A percentile compares a stretch with the other conserved stretches of the same genome.
These are phyloP conservation scores for Ascochyta rabiei DNA, from an alignment of 2,329 filamentous ascomycete species.

Conservation along the genomic window DNA sequence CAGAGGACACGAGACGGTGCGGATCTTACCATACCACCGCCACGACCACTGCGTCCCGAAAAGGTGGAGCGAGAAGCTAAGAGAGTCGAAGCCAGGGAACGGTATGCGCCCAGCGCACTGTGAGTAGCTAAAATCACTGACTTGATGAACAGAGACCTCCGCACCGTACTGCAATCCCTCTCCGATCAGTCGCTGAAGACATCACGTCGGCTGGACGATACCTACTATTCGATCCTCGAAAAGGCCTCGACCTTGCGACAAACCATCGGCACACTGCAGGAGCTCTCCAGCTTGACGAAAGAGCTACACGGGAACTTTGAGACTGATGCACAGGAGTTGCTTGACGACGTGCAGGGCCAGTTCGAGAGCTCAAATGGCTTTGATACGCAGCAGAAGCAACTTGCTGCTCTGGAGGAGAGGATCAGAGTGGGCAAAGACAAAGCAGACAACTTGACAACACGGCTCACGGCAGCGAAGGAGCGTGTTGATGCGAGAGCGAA, in stretches of 20 bases:
- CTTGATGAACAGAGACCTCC: constrained; percentile 45
- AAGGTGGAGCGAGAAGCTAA: constrained; percentile 49
- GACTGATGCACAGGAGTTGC: constrained; percentile 63
- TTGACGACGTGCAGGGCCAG: constrained; percentile 65
- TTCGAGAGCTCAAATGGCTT: constrained; percentile 68
- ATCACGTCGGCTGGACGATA: constrained; percentile 71
- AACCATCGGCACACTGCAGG: constrained; percentile 68
- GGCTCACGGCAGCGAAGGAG: constrained; percentile 68
- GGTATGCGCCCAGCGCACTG: constrained; percentile 32
- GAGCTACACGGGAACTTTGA: constrained; percentile 66
- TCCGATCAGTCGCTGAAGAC: constrained; percentile 66
- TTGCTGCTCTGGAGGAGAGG: constrained; percentile 66
- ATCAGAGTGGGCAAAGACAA: constrained; percentile 65
- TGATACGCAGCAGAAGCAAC: constrained; percentile 67
- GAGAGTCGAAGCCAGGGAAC: constrained; percentile 45
- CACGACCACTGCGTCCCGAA: constrained; percentile 43
- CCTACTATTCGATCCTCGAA: constrained; percentile 75
- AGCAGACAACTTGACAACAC: constrained; percentile 64
- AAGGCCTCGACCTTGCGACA: constrained; percentile 68
- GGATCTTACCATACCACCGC: constrained; percentile 24
- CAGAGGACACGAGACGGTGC: background rate
- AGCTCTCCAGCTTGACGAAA: constrained; percentile 67
- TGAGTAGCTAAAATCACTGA: constrained; percentile 16
- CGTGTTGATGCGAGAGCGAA: constrained; percentile 72
- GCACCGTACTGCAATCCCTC: constrained; percentile 53